Conservation (phyloP, 2,329 filamentous ascomycete genomes). For the Colletotrichum higginsianum region DNA sequence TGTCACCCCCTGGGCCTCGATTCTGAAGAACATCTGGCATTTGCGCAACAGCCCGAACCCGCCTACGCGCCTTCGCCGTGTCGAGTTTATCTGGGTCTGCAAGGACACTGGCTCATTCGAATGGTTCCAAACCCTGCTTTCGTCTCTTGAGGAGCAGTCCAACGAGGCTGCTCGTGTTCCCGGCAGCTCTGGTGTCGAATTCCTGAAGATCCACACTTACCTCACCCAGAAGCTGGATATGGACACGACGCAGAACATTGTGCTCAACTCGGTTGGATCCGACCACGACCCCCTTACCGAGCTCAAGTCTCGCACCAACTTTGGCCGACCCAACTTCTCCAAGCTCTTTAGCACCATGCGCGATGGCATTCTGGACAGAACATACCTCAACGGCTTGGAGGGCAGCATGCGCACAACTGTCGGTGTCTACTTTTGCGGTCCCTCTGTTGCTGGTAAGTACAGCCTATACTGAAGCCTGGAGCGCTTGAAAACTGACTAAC, state of each 20-base stretch:
- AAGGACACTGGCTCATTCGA: slow-evolving; percentile 96
- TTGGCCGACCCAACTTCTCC: slow-evolving; percentile 91
- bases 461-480: not conserved
- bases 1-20: slow-evolving; percentile 88
- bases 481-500: slow-evolving; percentile 52
- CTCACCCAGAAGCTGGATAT: slow-evolving; percentile 93
- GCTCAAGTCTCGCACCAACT: slow-evolving; percentile 90
- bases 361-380: slow-evolving; percentile 86
- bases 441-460: slow-evolving; percentile 75
- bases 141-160: slow-evolving; percentile 90
- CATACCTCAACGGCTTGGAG: slow-evolving; percentile 87
- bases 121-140: slow-evolving; percentile 97
- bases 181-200: slow-evolving; percentile 81
- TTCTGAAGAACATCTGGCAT: slow-evolving; percentile 99
- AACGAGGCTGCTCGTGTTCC: slow-evolving; percentile 77
- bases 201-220: slow-evolving; percentile 98
- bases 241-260: slow-evolving; percentile 96
- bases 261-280: slow-evolving; percentile 93
- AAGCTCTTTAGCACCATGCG: slow-evolving; percentile 88
- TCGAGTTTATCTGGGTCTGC: slow-evolving; percentile 99
- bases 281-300: slow-evolving; percentile 93
- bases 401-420: slow-evolving; percentile 84
- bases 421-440: slow-evolving; percentile 98
- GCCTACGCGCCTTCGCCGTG: slow-evolving; percentile 88
- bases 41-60: slow-evolving; percentile 91